Evolutionary conservation across 2,329 filamentous ascomycete genomes (phyloP), one percentile per base, ranked within the genome.

Genomic region (Botryotinia globosa): DNA sequence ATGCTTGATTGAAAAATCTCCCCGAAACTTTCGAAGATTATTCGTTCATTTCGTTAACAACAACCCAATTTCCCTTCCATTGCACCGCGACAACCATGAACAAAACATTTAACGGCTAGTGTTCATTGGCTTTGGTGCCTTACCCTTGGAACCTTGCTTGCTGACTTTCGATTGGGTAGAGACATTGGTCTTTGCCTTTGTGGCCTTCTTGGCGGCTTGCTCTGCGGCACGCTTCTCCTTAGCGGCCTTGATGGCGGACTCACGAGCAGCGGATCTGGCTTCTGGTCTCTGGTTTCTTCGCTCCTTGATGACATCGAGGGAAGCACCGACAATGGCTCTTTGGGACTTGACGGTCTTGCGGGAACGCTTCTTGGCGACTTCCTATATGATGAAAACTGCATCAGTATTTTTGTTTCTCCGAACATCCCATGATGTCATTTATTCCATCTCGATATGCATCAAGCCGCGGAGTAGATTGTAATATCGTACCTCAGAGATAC

Each of bases 301-400:
- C 91, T 99, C 96, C 92, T 98, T 98, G 91, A 99, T 98, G 83
- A 98, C 94, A 85, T 99, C 96, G 85, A 99, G 94, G 77, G 96
- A 98, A 80, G 96, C 96, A 90, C 96, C 96, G 81, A 99, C 96
- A 85, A 99, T 97, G 84, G 92, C 95, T 89, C 96, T 94, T 91
- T 99, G 96, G 85, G 93, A 86, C 93, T 99, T 99, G 87, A 99
- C 93, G 83, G 94, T 94, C 84, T 94, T 94, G 89, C 96, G 96
- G 80, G 94, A 94, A 84, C 96, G 94, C 92, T 98, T 98, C 93
- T 99, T 99, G 89, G 95, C 94, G 83, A 97, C 92, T 90, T 99
- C 96, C 96, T 99, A 85, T 89, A 72, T 56, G 62, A 39, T 72
- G 69, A 61, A 29, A 62, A 64, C 25, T 63, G 29, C 29, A 63